phyloP scores from a whole-genome alignment of 2,329 filamentous ascomycete species.

The Scedosporium aurantiacum region DNA sequence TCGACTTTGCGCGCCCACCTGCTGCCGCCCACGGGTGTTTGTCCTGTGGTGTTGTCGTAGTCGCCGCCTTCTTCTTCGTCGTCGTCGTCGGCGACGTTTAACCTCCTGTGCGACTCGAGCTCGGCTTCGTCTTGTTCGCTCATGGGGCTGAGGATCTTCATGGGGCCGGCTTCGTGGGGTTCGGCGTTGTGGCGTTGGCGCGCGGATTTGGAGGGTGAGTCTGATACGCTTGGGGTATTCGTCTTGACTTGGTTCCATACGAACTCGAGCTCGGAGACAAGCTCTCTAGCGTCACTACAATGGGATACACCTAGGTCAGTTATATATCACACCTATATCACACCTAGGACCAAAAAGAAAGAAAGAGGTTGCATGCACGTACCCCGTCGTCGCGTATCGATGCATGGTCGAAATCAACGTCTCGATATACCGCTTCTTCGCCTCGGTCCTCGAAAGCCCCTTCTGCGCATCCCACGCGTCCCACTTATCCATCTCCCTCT shows the following conservation, averaged over 20 bases:
- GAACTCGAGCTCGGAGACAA: slow-evolving; percentile 93
- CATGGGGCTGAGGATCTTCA: slow-evolving; percentile 73
- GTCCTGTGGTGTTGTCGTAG: slow-evolving; percentile 24
- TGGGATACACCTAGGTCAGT: too few relatives aligned
- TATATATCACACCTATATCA: too few relatives aligned
- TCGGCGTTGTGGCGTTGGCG: slow-evolving; percentile 31
- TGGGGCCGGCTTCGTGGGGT: slow-evolving; percentile 37
- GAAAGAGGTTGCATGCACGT: slow-evolving; percentile 20
- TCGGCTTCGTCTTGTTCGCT: slow-evolving; percentile 69
- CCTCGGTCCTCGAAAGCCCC: slow-evolving; percentile 75
- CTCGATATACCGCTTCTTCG: slow-evolving; percentile 87
- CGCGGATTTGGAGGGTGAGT: slow-evolving; percentile 37
- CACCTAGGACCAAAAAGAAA: slow-evolving; percentile 16
- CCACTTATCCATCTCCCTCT: slow-evolving; percentile 61
- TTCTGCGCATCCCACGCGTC: slow-evolving; percentile 91
- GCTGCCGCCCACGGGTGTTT: slow-evolving; percentile 27
- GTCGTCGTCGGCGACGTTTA: slow-evolving; percentile 32
- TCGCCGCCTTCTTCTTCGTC: slow-evolving; percentile 35
- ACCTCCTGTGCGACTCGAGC: slow-evolving; percentile 34
- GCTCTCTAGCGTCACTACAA: slow-evolving; percentile 65
- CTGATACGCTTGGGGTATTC: slow-evolving; percentile 57
- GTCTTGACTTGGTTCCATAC: slow-evolving; percentile 98
- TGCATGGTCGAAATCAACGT: slow-evolving; percentile 96
- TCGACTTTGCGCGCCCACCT: slow-evolving; percentile 79
- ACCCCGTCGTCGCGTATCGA: slow-evolving; percentile 79